A percentile compares a stretch with the other conserved stretches of the same genome.
Evolutionary conservation across 2,329 filamentous ascomycete species (phyloP).

Genomic region (Xylaria sp.): DNA sequence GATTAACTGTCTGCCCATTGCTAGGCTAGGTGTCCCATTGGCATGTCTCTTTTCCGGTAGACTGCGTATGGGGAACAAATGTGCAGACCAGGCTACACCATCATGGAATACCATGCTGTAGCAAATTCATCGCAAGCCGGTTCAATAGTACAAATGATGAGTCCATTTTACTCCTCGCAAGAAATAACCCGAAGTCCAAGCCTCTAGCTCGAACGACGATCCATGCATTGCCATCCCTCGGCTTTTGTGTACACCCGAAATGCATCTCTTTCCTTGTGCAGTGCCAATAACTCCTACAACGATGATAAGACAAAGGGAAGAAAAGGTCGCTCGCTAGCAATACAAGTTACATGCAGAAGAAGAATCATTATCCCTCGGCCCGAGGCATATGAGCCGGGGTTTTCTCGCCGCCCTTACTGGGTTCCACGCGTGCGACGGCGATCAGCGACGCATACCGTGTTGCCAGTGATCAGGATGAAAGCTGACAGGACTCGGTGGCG

Average conservation of each 20-base stretch:
- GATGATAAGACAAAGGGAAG: slow-evolving; percentile 33
- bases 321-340: slow-evolving; percentile 41
- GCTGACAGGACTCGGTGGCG: slow-evolving; percentile 72
- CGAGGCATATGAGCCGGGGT: slow-evolving; percentile 9
- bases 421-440: slow-evolving; percentile 6
- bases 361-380: slow-evolving; percentile 24
- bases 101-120: slow-evolving; percentile 26
- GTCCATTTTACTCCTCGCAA: slow-evolving; percentile 19
- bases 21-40: slow-evolving; percentile 13
- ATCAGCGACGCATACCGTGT: slow-evolving; percentile 51
- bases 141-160: slow-evolving; percentile 34
- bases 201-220: slow-evolving; percentile 38
- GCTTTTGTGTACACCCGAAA: slow-evolving; percentile 50
- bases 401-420: slow-evolving; percentile 8
- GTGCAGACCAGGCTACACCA: slow-evolving; percentile 17
- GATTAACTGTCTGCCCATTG: slow-evolving; percentile 30
- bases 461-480: slow-evolving; percentile 69
- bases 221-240: slow-evolving; percentile 37
- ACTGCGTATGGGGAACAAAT: slow-evolving; percentile 27
- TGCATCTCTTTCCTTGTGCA: slow-evolving; percentile 43
- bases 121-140: slow-evolving; percentile 23
- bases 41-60: slow-evolving; percentile 10
- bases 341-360: slow-evolving; percentile 45
- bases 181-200: slow-evolving; percentile 25
- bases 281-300: slow-evolving; percentile 46